Base-by-base conservation (phyloP, 805 yeast species). In the Spathaspora passalidarum region DNA sequence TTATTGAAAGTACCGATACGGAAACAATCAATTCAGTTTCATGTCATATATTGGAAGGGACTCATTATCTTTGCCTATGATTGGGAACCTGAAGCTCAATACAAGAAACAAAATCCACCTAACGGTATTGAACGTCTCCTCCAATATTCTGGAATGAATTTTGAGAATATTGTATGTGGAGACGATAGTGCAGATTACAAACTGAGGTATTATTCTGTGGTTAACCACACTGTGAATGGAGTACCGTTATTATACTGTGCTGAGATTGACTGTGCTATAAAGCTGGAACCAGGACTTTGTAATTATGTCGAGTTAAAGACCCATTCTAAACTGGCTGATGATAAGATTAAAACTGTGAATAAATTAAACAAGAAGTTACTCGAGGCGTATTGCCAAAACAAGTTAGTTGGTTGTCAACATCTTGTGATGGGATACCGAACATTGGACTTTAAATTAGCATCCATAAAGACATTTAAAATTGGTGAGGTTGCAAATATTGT, bases 261-360 rank as follows among this genome's bases (percentile, higher is more conserved):
- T 4, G 65, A 61, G 41, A 52, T 61, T 9, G 65, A 61, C 48
- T 56, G 60, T 26, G 45, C 50, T 13, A 40, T 44, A 10, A 21
- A 37, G 22, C 22, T 35, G 11, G 26, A 38, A 8, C 32, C 48
- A 2, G 50, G 49, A 1, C 38, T 50, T 13, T 36, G 19, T 8
- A 44, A 50, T 38, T 59, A 59, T 38, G 54, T 60, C 2, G 65
- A 61, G 47, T 48, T 60, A 22, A 61, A 61, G 36, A 57, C 65
- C 1, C 63, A 60, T 43, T 35, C 44, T 2, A 51, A 49, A 17
- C 16, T 19, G 20, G 22, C 38, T 11, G 38, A 39, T 29, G 25
- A 21, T n/a, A 34, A 38, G 29, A 23, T 42, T 11, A 32, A 32
- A 34, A 13, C 36, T 20, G 9, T 37, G 22, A 40, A 44, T 22